These are phyloP conservation scores for Rhizophagus clarus DNA, from an alignment of 192 early-diverging fungal genomes.

Conservation along the genomic window DNA sequence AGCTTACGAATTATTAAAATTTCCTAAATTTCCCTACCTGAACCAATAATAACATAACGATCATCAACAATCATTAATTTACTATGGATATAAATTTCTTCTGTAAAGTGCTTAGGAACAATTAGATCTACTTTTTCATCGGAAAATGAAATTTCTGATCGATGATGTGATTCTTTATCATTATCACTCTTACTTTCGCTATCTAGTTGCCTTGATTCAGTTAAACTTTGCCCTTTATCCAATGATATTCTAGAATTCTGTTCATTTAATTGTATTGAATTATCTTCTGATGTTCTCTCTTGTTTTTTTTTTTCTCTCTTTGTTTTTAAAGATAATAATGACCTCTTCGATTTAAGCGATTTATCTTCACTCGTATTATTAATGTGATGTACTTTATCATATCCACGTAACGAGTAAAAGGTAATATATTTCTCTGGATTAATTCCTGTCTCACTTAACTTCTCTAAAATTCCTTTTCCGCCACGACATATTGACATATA, in stretches of 20 bases:
- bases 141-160: neutral
- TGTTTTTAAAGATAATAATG: neutral
- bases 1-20: too few relatives aligned
- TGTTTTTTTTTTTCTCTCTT: neutral
- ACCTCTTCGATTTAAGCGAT: constrained; percentile 26
- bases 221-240: neutral
- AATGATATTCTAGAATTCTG: neutral
- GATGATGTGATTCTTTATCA: neutral
- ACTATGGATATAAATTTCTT: constrained; percentile 86
- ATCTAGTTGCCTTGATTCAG: neutral
- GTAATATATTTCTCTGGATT: constrained; percentile 65
- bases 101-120: constrained; percentile 60
- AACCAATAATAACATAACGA: constrained; percentile 77
- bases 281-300: neutral
- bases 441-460: constrained; percentile 60
- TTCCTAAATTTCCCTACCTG: constrained; percentile 42
- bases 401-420: constrained; percentile 76
- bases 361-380: constrained; percentile 28
- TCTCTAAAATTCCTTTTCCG: constrained; percentile 65
- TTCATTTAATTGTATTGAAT: too few relatives aligned
- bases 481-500: constrained; percentile 78
- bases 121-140: constrained; percentile 14
- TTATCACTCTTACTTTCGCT: too few relatives aligned
- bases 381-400: constrained; percentile 62
- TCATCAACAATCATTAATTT: constrained; percentile 91